Base-by-base conservation (phyloP, 306 rosid species). In the Herpetospermum pedunculosum region DNA sequence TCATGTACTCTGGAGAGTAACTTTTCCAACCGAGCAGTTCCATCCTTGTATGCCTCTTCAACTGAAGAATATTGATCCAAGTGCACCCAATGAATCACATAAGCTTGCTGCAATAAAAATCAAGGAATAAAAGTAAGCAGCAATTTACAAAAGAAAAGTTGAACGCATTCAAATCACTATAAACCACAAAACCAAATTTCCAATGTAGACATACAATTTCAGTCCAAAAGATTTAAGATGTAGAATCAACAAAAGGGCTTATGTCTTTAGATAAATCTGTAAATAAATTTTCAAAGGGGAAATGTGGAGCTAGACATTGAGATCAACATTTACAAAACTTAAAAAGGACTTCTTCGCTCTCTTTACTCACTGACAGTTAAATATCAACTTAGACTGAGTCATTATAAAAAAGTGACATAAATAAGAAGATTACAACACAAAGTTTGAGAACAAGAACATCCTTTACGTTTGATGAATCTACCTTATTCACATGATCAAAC, bases 401-500 rank as follows among this genome's bases (percentile, higher is more conserved):
- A 41, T 43, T 60, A 19, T 13, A 43, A 68, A 25, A 68, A 15
- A 26, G 32, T 43, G 10, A 43, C 7, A 43, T 13, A 68, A 43
- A 2, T 43, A 68, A 68, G 32, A 68, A 43, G 73, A 68, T 23
- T 41, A 15, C 23, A 44, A 68, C 53, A 25, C 11, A 8, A 68
- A 14, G 38, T 26, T 54, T 23, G 47, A 65, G 52, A 41, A 67
- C 73, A 28, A 68, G 53, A 23, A 40, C 23, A 16, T 69, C 26
- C 37, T 69, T 25, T 26, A 41, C 14, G n/a, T 25, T 16, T 8
- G 19, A 44, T 52, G 75, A 72, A 76, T 18, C 52, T 84, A 94
- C 99, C 97, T 94, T 94, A 58, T 88, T 89, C 76, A 94, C 92
- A 67, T 94, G 99, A 83, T 94, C 97, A 70, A 94, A 94, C 81